phyloP scores from a whole-genome alignment of 2,329 filamentous ascomycete genomes.

The Cylindrodendrum hubeiense region DNA sequence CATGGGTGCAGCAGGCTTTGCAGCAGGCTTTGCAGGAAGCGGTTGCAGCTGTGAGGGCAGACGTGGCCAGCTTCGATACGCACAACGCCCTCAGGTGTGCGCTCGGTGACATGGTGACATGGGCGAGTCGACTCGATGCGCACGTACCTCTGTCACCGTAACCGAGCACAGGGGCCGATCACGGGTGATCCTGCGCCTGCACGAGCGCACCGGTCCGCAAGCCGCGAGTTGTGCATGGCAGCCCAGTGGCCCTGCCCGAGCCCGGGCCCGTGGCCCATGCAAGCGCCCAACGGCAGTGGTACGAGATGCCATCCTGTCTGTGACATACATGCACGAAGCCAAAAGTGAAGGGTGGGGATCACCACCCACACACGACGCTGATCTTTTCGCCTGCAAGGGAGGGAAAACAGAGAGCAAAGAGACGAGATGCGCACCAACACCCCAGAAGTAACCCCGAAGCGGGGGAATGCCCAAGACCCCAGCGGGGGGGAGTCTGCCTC shows the following conservation, averaged over 20 bases:
- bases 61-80: constrained; percentile 48
- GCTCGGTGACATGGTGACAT: constrained; percentile 33
- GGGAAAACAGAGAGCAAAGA: not conserved
- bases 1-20: constrained; percentile 14
- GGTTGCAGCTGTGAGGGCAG: constrained; percentile 32
- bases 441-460: constrained; percentile 12
- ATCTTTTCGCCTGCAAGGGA: constrained; percentile 39
- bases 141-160: constrained; percentile 29
- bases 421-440: constrained; percentile 1
- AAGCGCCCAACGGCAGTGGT: constrained; percentile 36
- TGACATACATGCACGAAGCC: constrained; percentile 35
- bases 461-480: constrained; percentile 3
- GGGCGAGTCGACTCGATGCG: constrained; percentile 26
- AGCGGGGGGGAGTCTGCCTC: not conserved
- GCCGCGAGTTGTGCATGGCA: constrained; percentile 36
- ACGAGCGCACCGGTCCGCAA: constrained; percentile 52
- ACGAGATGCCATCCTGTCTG: constrained; percentile 37
- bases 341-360: constrained; percentile 39
- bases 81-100: constrained; percentile 32
- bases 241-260: constrained; percentile 23
- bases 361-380: constrained; percentile 30
- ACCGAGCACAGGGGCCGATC: constrained; percentile 43
- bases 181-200: constrained; percentile 52
- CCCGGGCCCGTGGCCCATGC: constrained; percentile 31
- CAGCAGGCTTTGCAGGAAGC: constrained; percentile 15